These are phyloP conservation scores for Fimicolochytrium jonesii DNA, from an alignment of 192 early-diverging fungal genomes.

Conservation along the genomic window DNA sequence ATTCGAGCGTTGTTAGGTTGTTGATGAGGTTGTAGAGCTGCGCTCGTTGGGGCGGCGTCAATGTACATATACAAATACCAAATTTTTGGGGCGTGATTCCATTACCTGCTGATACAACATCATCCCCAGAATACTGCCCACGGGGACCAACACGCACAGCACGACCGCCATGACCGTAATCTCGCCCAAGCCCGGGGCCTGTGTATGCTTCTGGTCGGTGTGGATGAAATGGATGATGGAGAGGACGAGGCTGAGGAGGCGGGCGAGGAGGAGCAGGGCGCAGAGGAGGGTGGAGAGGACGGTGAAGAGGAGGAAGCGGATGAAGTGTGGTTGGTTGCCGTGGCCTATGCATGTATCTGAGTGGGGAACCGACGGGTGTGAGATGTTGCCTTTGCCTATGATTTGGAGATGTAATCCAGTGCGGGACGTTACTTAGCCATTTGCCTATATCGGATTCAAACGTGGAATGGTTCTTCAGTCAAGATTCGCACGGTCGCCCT, in stretches of 20 bases:
- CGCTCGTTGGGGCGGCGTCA: not conserved
- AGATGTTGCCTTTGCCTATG: too few species aligned
- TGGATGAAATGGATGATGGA: not conserved
- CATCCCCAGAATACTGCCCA: constrained; percentile 12
- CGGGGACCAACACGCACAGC: constrained; percentile 11
- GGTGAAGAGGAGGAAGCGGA: constrained; percentile 17
- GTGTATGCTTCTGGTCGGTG: not conserved
- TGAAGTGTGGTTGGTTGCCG: constrained; percentile 17
- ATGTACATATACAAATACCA: not conserved
- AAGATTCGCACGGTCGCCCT: not conserved
- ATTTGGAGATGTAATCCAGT: too few species aligned
- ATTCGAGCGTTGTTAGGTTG: constrained; percentile 24
- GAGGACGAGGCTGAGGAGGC: constrained; percentile 6
- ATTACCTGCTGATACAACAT: constrained; percentile 19
- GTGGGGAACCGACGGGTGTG: not conserved
- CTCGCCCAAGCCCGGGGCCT: not conserved
- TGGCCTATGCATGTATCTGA: constrained; percentile 23
- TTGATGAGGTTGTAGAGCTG: constrained; percentile 1
- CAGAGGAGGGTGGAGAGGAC: not conserved
- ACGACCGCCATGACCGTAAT: constrained; percentile 12
- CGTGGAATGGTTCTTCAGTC: not conserved
- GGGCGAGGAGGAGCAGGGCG: constrained; percentile 5
- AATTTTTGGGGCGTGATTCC: not conserved
- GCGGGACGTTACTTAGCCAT: constrained; percentile 14
- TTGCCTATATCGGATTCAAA: constrained; percentile 8